These are phyloP conservation scores for Paraleonurus japonicus DNA, from an alignment of 257 asterid species.

Conservation along the genomic window DNA sequence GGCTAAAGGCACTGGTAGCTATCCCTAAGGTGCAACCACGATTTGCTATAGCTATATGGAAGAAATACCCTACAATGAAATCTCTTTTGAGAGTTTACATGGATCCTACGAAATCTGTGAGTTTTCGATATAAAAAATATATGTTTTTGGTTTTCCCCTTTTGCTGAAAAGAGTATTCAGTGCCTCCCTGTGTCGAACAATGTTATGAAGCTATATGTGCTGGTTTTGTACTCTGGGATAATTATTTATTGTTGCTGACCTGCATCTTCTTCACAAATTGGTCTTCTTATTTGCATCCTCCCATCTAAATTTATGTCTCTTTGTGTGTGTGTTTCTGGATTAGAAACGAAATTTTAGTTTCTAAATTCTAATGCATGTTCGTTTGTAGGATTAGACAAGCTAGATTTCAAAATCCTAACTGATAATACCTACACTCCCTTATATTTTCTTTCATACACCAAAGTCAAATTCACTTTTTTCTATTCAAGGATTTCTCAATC, in stretches of 20 bases:
- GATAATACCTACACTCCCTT: too few relatives aligned
- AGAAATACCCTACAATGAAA: conserved; percentile 93
- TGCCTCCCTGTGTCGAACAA: conserved; percentile 10
- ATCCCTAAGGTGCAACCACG: conserved; percentile 97
- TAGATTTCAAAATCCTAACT: too few relatives aligned
- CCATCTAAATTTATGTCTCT: too few relatives aligned
- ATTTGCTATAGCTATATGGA: conserved; percentile 85
- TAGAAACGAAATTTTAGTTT: too few relatives aligned
- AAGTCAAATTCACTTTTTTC: too few relatives aligned
- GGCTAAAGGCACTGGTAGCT: conserved; percentile 88
- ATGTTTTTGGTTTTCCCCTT: conserved; percentile 1
- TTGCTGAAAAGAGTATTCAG: conserved; percentile 1
- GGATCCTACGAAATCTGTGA: conserved; percentile 87
- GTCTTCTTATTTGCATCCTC: not conserved
- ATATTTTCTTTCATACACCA: too few relatives aligned
- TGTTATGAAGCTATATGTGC: conserved; percentile 12
- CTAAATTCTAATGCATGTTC: too few relatives aligned
- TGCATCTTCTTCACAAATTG: not conserved
- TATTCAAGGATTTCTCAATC: too few relatives aligned
- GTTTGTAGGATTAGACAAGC: too few relatives aligned
- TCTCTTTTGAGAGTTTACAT: conserved; percentile 84
- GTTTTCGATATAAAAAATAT: conserved; percentile 27
- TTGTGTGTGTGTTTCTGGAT: too few relatives aligned
- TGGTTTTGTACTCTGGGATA: not conserved
- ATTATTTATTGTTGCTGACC: conserved; percentile 1